Evolutionary conservation across 1,284 basidiomycete species (phyloP), one percentile per base, ranked within the genome.

Genomic region (Cutaneotrichosporon cavernicola): DNA sequence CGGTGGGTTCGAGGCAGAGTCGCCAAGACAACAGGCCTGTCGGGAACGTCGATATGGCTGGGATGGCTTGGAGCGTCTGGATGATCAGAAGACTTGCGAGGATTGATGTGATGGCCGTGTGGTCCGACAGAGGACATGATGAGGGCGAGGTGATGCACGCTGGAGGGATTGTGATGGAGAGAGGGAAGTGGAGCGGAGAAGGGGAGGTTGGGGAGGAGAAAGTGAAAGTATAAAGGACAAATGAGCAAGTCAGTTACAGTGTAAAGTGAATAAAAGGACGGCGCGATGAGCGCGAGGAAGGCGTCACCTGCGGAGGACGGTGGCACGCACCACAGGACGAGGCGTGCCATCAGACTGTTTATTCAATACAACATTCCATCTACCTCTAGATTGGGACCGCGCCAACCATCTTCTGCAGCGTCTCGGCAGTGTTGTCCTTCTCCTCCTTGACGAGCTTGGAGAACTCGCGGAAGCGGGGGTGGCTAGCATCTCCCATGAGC

Each of bases 401-500:
- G 22, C 56, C 56, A 21, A 60, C 14, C 49, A 60, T 31, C 47
- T 50, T 51, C 58, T 60, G 16, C 21, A 60, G 50, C 50, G 58
- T 71, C 14, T 76, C 75, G 61, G 76, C 81, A 0, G 90, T 92
- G 3, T 77, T 81, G 10, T 86, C 85, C 73, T 89, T 90, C 70
- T 88, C 87, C 47, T 90, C 88, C 77, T 92, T 93, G 74, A 93
- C 86, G 38, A 92, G 77, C 2, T 81, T 78, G 7, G 88, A 86
- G 73, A 95, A 89, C 1, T 84, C 82, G 75, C 88, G 91, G 85
- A 96, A 97, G 18, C 83, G 82, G 0, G 88, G 84, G 52, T 84
- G 82, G 0, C 82, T 82, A 1, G 92, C 85, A 72, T 91, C 91
- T 21, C 76, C 72, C 59, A 77, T 59, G 34, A 95, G 83, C 73